Evolutionary conservation across 1,284 basidiomycete genomes (phyloP), one percentile per base, ranked within the genome.

Genomic region (Mycena sp.): DNA sequence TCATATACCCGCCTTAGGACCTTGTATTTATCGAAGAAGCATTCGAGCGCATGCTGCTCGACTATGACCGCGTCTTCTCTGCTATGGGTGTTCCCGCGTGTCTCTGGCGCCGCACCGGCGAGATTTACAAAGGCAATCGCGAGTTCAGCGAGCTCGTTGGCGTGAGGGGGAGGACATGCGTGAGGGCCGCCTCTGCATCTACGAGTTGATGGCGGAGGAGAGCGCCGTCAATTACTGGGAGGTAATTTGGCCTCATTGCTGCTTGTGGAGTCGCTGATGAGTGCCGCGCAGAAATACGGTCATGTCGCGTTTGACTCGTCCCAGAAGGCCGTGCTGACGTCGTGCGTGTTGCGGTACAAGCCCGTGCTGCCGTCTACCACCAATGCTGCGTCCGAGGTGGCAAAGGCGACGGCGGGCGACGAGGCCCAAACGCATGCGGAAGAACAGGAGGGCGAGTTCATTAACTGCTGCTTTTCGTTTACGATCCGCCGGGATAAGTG

Each of bases 11-110:
- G 32, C 14, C 7, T 35, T 35, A 35, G 86, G 97, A 99, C 75
- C 85, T 98, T n/a, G 93, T 99, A 17, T 98, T 98, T 75, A 95
- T 98, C 70, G 96, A 98, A 77, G 97, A 99, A 79, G 96, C 94
- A 0, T 99, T 99, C 72, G 97, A 99, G 75, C 90, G 97, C 1
- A 83, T 99, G 61, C 83, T 99, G 63, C 87, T 99, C 19, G 96
- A 99, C 73, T 99, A 99, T 74, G 96, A 99, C 74, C 90, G 96
- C 37, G 94, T 97, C 0, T 96, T 99, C 76, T 93, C 92, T 11
- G 93, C 93, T 0, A 97, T 98, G 89, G 96, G 95, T 44, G 95
- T 99, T 10, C 98, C 98, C 0, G 95, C 95, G 0, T 99, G 97
- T 71, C 85, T 99, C 6, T 99, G 97, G 98, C 84, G 96, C 29